Base-by-base conservation (phyloP, 2,329 filamentous ascomycete genomes). In the Epichloe glyceriae region DNA sequence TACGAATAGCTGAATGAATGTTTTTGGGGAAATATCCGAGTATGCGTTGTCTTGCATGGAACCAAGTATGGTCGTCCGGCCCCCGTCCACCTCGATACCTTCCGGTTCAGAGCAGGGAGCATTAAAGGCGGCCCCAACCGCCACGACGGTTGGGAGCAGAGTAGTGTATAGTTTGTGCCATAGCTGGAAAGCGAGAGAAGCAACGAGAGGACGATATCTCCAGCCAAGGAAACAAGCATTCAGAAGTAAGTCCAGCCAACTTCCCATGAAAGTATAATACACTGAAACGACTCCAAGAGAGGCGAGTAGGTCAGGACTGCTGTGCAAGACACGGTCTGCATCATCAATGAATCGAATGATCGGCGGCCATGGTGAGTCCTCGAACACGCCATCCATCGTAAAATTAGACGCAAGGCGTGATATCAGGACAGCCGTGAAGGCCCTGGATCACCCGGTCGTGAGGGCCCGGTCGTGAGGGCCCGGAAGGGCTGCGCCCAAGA, bases 1-100 rank as follows among this genome's bases (percentile, higher is more conserved):
- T 88, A 88, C 0, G 82, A 81, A 61, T 88, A 87, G 1, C 70
- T 70, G 60, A 90, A 89, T 0, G 74, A 74, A 61, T 88, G 82
- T 52, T 75, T 78, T 60, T 79, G 73, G 0, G 85, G 85, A 52
- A 83, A 81, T n/a, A 84, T 62, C 17, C 85, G 73, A 4, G 75
- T 70, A 62, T 89, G 85, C 2, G 74, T 80, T 14, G 81, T 86
- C 43, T 69, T 71, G 58, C 80, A 80, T 7, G 83, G 82, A 41
- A 88, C 78, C 12, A 89, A 66, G 51, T 80, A 65, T 3, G 78
- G 74, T n/a, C 50, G 52, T 37, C 52, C 52, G 14, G 46, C 46
- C 15, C 56, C 53, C 6, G 49, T 39, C 54, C 51, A 55, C 15
- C 42, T 15, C 3, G 33, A 12, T 3, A 6, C 39, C n/a, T 34